Conservation (phyloP, 106 monocot genomes). For the Iris macrosiphon region DNA sequence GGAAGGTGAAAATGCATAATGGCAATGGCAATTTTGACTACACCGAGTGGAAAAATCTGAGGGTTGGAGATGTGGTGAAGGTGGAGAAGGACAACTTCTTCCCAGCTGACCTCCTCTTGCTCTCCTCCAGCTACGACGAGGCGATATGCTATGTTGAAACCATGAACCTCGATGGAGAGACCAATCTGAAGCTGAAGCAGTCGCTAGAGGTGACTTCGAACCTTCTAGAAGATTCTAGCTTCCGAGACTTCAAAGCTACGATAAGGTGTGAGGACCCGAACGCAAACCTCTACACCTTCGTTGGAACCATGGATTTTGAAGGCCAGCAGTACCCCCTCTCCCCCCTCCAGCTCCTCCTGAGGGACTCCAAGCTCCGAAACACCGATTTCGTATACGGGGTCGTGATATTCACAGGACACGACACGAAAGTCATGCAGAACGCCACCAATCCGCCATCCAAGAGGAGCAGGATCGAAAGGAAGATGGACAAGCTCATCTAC, state of each 20-base stretch:
- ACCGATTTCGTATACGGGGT: conserved; percentile 77
- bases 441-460: conserved; percentile 77
- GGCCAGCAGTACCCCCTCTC: conserved; percentile 62
- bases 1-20: conserved; percentile 55
- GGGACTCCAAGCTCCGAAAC: conserved; percentile 85
- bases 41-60: conserved; percentile 70
- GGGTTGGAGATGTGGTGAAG: conserved; percentile 81
- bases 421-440: conserved; percentile 91
- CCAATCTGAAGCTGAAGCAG: conserved; percentile 88
- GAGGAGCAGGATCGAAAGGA: conserved; percentile 79
- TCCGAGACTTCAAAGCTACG: conserved; percentile 43
- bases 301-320: conserved; percentile 60
- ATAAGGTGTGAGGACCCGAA: conserved; percentile 89
- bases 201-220: conserved; percentile 56
- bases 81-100: conserved; percentile 87
- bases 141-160: conserved; percentile 94
- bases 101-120: conserved; percentile 77
- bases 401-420: conserved; percentile 76
- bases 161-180: conserved; percentile 94
- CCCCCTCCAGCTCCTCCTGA: conserved; percentile 75
- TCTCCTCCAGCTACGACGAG: conserved; percentile 84
- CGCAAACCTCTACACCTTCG: conserved; percentile 72
- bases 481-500: conserved; percentile 82
- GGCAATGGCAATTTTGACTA: conserved; percentile 48
- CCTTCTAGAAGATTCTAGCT: conserved; percentile 55